Evolutionary conservation across 257 asterid genomes (phyloP).

Genomic region (Datura wrightii): DNA sequence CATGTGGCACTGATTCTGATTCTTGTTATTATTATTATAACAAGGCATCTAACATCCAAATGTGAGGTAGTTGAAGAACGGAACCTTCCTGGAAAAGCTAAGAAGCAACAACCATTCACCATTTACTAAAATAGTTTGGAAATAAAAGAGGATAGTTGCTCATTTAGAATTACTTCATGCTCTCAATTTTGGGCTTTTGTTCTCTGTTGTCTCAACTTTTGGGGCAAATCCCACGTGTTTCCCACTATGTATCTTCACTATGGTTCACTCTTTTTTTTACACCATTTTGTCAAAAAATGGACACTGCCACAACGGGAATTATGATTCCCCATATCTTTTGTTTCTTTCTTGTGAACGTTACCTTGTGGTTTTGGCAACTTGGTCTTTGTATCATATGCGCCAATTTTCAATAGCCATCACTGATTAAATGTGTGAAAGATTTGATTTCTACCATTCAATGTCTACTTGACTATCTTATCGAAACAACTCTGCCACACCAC

Average conservation of each 20-base stretch:
- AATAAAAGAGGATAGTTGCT: background rate
- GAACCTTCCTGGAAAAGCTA: background rate
- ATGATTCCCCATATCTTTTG: background rate
- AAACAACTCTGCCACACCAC: background rate
- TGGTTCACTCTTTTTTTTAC: constrained; percentile 27
- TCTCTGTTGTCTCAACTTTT: constrained; percentile 5
- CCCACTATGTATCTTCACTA: constrained; percentile 1
- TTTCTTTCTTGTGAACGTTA: constrained; percentile 24
- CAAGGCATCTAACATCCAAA: background rate
- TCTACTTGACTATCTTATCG: background rate
- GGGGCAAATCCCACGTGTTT: background rate
- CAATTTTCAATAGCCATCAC: background rate
- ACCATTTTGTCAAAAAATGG: constrained; percentile 2
- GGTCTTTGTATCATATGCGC: constrained; percentile 11
- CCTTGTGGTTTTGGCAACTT: background rate
- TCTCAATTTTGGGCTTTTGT: background rate
- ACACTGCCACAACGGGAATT: constrained; percentile 5
- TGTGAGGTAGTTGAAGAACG: constrained; percentile 17
- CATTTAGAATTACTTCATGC: background rate
- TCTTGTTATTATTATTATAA: background rate
- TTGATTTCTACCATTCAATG: background rate
- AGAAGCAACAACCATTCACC: constrained; percentile 5
- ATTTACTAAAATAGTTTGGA: background rate
- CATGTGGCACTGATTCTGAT: constrained; percentile 13
- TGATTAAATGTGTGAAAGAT: background rate